These are phyloP conservation scores for Metroxylon sagu DNA, from an alignment of 176 grass and related monocot species.

Conservation along the genomic window DNA sequence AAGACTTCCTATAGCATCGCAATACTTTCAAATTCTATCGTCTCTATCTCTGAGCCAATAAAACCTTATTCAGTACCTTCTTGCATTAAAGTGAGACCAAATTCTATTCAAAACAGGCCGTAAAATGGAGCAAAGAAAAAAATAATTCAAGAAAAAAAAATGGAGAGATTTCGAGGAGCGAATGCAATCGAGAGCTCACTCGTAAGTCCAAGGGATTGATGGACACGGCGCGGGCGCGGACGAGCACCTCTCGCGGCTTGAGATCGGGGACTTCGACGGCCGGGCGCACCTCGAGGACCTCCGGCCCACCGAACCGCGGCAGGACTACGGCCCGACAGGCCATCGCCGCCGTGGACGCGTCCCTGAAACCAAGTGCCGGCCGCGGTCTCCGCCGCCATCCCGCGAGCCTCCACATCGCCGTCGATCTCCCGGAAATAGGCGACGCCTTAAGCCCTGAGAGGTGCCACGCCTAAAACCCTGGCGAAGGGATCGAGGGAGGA, in stretches of 20 bases:
- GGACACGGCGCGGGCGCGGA: constrained; percentile 73
- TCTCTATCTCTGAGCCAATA: too few relatives aligned
- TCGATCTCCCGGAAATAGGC: constrained; percentile 6
- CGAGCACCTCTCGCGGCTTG: constrained; percentile 76
- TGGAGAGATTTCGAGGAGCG: background rate
- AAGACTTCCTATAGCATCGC: too few relatives aligned
- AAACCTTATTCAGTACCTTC: too few relatives aligned
- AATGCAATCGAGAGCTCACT: constrained; percentile 38
- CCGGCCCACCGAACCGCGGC: constrained; percentile 74
- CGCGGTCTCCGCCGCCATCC: constrained; percentile 15
- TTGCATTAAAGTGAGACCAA: too few relatives aligned
- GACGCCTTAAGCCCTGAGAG: constrained; percentile 25
- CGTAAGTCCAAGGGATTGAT: constrained; percentile 86
- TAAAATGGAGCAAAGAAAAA: constrained; percentile 11
- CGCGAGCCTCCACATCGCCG: constrained; percentile 41
- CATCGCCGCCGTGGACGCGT: constrained; percentile 26
- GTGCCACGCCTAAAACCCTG: background rate
- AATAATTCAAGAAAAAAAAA: constrained; percentile 7
- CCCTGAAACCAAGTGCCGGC: constrained; percentile 10
- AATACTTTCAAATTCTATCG: too few relatives aligned
- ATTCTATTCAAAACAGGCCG: background rate
- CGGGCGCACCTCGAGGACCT: constrained; percentile 70
- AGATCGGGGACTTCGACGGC: constrained; percentile 64
- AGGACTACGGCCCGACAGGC: constrained; percentile 65
- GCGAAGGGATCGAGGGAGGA: constrained; percentile 6